These are phyloP conservation scores for Ogataea ganodermae DNA, from an alignment of 805 yeast species.

Conservation along the genomic window DNA sequence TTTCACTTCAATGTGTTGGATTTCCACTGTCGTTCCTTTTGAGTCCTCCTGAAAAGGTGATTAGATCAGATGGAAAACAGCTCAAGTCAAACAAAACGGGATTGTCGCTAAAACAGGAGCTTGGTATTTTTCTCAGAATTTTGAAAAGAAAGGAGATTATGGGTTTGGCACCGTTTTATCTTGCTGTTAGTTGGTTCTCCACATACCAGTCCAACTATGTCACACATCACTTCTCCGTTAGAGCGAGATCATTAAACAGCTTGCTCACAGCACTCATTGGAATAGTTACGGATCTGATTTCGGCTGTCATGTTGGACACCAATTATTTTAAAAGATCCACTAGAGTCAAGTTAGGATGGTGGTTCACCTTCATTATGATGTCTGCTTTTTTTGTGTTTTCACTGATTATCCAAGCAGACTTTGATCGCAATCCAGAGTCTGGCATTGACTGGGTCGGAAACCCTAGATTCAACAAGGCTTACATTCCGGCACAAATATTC, in stretches of 20 bases:
- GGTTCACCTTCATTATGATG: conserved; percentile 7
- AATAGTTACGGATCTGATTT: conserved; percentile 21
- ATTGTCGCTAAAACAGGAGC: conserved; percentile 11
- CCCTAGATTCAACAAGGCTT: conserved; percentile 20
- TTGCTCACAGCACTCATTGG: conserved; percentile 26
- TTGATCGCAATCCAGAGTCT: conserved; percentile 8
- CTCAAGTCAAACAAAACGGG: conserved; percentile 12
- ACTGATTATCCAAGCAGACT: conserved; percentile 16
- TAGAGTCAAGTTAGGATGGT: conserved; percentile 23
- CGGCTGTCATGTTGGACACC: conserved; percentile 23
- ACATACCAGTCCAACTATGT: conserved; percentile 29
- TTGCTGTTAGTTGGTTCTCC: conserved; percentile 24
- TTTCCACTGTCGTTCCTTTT: conserved; percentile 23
- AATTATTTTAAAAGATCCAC: conserved; percentile 15
- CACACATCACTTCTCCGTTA: conserved; percentile 29
- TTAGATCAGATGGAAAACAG: conserved; percentile 32
- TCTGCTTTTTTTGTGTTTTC: conserved; percentile 26
- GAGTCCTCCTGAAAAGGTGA: conserved; percentile 30
- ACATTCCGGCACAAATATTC: conserved; percentile 28
- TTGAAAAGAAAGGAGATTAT: conserved; percentile 22
- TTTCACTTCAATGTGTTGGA: conserved; percentile 32
- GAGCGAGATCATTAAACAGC: conserved; percentile 30
- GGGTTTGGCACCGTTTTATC: conserved; percentile 23
- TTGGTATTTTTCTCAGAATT: conserved; percentile 9
- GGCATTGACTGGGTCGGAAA: conserved; percentile 26